Evolutionary conservation across 371 early-diverging fungal genomes (phyloP), one percentile per base, ranked within the genome.

Genomic region (Homolaphlyctis polyrhiza): DNA sequence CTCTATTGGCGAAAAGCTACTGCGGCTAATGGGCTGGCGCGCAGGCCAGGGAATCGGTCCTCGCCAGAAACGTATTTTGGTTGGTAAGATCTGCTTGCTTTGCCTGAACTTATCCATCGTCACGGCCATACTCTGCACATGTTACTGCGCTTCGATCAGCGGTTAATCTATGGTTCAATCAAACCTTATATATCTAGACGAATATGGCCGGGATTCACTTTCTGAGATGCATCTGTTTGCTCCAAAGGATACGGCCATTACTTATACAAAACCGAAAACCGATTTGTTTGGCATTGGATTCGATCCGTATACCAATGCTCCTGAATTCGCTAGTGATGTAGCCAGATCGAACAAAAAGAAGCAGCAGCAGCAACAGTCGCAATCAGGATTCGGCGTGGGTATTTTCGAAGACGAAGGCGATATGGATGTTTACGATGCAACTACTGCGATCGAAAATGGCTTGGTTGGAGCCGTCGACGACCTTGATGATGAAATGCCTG

Each of bases 21-120:
- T 93, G 49, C 79, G 86, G 45, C 78, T 81, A 58, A 89, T 92
- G 89, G 92, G 92, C 27, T 92, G 92, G 91, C 78, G 87, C 47
- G 87, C 89, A 49, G 92, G 92, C 8, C 91, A 92, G 67, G 91
- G 91, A 1, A 85, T 91, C 60, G 94, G 92, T 0, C 87, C 90
- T 13, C 81, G 89, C 11, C 70, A 80, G 34, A 76, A 74, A 57
- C 55, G 73, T 49, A 73, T 71, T 27, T 30, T 55, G n/a, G n/a
- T 4, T 21, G 52, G 52, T 51, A n/a, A 32, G 52, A 8, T n/a
- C 27, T 14, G n/a, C n/a, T n/a, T n/a, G n/a, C n/a, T n/a, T n/a
- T n/a, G n/a, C n/a, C n/a, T n/a, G n/a, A n/a, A n/a, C n/a, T n/a
- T n/a, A n/a, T n/a, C n/a, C n/a, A n/a, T n/a, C n/a, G n/a, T n/a